phyloP scores from a whole-genome alignment of 306 rosid species.

The Lathyrus oleraceus region DNA sequence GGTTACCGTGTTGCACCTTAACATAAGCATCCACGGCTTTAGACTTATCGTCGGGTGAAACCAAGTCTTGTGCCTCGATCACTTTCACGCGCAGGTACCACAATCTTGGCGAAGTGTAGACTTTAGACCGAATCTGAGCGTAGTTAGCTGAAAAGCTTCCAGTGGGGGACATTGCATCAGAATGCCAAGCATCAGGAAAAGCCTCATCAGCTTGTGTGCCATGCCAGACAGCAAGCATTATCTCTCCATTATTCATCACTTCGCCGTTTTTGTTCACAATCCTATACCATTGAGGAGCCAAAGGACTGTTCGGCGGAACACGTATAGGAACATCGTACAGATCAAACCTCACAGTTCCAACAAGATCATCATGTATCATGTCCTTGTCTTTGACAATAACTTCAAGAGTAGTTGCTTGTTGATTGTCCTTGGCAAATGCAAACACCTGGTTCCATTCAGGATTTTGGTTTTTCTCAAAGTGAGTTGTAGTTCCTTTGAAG shows the following conservation, averaged over 20 bases:
- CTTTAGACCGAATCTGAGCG: conserved; percentile 70
- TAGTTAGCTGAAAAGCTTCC: conserved; percentile 44
- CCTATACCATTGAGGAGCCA: conserved; percentile 95
- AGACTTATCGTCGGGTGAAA: conserved; percentile 70
- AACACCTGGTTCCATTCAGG: conserved; percentile 96
- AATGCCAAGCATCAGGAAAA: conserved; percentile 96
- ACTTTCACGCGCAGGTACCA: conserved; percentile 82
- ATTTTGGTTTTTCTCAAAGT: conserved; percentile 64
- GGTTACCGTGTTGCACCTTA: conserved; percentile 76
- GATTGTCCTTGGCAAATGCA: conserved; percentile 69
- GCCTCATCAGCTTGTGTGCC: conserved; percentile 99
- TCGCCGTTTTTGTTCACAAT: conserved; percentile 63
- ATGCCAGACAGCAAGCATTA: conserved; percentile 96
- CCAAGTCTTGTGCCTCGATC: conserved; percentile 82
- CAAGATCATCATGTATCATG: conserved; percentile 62
- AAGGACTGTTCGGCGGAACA: conserved; percentile 88
- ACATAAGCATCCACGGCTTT: conserved; percentile 64
- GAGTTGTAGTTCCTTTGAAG: conserved; percentile 67
- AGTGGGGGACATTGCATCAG: conserved; percentile 69
- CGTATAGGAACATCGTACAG: conserved; percentile 70
- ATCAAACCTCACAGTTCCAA: conserved; percentile 63
- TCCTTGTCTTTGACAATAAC: conserved; percentile 82
- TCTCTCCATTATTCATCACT: conserved; percentile 63
- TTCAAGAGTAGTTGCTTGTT: conserved; percentile 56
- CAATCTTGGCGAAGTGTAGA: conserved; percentile 77